Conservation (phyloP, 306 rosid genomes). For the Fragaria ananassa region DNA sequence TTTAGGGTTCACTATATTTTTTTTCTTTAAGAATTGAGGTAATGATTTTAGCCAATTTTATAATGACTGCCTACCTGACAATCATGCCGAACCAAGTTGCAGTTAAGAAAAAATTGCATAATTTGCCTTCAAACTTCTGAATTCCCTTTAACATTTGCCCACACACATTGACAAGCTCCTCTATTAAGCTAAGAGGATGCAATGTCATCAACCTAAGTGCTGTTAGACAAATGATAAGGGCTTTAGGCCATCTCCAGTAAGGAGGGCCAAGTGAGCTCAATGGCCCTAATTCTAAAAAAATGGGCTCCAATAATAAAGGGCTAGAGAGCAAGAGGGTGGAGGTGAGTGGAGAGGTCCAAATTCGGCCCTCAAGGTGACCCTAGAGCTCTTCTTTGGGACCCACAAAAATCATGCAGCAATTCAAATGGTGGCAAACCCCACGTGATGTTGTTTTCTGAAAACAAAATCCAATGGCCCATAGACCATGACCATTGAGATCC, state of each 20-base stretch:
- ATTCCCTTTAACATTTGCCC: background rate
- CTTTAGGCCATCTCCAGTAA: background rate
- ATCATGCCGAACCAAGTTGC: background rate
- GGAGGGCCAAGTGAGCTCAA: too few relatives aligned
- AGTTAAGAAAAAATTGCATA: background rate
- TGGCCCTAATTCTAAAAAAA: too few relatives aligned
- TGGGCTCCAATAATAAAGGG: too few relatives aligned
- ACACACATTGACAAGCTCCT: background rate
- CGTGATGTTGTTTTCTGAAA: too few relatives aligned
- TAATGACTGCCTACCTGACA: background rate
- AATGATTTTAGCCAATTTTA: background rate
- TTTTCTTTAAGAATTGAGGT: background rate
- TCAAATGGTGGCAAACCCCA: too few relatives aligned
- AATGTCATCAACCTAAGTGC: background rate
- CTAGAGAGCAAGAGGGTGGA: too few relatives aligned
- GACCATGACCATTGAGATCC: too few relatives aligned
- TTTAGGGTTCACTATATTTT: background rate
- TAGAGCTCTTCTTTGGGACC: too few relatives aligned
- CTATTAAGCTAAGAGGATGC: background rate
- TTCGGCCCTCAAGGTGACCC: too few relatives aligned
- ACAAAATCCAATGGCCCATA: too few relatives aligned
- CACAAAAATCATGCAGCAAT: too few relatives aligned
- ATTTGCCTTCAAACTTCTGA: background rate
- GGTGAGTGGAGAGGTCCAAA: too few relatives aligned
- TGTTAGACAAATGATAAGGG: background rate